A percentile compares a stretch with the other conserved stretches of the same genome.
Conservation (phyloP, 2,329 filamentous ascomycete species). For the Rutstroemia sp. region DNA sequence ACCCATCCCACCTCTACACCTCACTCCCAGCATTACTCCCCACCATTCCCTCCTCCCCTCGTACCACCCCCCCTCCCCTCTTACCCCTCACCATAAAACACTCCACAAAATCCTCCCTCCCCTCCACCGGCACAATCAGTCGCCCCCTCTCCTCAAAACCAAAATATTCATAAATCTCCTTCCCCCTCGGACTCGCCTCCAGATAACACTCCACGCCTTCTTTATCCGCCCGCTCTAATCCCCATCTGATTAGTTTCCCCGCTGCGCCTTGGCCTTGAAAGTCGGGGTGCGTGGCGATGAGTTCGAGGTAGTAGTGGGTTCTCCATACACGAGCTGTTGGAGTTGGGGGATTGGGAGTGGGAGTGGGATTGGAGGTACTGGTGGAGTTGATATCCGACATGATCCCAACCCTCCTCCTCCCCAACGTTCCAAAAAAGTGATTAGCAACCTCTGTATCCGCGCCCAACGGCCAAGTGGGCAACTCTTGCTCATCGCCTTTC, state of each 20-base stretch:
- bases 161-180: conserved; percentile 39
- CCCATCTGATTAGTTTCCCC: conserved; percentile 39
- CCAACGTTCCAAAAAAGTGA: conserved; percentile 35
- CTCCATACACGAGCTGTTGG: conserved; percentile 8
- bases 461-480: conserved; percentile 34
- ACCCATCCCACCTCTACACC: background rate
- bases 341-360: no score
- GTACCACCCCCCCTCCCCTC: background rate
- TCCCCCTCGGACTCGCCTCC: conserved; percentile 42
- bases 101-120: conserved; percentile 24
- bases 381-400: no score
- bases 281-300: conserved; percentile 37
- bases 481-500: conserved; percentile 17
- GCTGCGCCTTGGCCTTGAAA: conserved; percentile 41
- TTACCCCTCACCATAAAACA: conserved; percentile 23
- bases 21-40: no score
- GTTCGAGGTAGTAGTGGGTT: conserved; percentile 43
- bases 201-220: conserved; percentile 39
- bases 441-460: conserved; percentile 32
- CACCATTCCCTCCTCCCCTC: background rate
- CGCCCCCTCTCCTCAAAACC: conserved; percentile 38
- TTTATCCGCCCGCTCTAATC: conserved; percentile 38
- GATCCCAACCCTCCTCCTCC: conserved; percentile 27
- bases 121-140: conserved; percentile 34
- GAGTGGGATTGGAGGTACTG: no score